These are phyloP conservation scores for Cystobasidium pallidum DNA, from an alignment of 1,284 basidiomycete genomes.

Conservation along the genomic window DNA sequence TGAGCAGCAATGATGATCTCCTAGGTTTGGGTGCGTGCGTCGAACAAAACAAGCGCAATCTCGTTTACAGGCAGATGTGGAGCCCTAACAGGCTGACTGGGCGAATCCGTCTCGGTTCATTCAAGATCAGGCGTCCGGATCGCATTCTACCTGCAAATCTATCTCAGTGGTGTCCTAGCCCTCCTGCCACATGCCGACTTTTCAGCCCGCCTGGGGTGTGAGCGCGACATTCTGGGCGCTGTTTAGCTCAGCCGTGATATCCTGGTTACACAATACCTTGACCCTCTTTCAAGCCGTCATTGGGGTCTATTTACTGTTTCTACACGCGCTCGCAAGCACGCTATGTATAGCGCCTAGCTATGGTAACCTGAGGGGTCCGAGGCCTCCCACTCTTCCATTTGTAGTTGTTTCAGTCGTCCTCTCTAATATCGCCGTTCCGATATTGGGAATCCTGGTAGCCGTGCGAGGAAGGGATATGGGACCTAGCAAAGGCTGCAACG, in stretches of 20 bases:
- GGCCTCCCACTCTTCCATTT: neutral
- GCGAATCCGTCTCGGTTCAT: too few species aligned
- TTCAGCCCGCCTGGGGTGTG: neutral
- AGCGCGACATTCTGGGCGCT: conserved; percentile 11
- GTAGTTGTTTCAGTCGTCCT: conserved; percentile 6
- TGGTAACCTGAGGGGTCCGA: neutral
- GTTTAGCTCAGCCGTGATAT: neutral
- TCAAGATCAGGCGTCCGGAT: conserved; percentile 4
- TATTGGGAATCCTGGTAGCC: neutral
- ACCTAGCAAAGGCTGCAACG: neutral
- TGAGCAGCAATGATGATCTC: conserved; percentile 1
- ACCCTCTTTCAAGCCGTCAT: neutral
- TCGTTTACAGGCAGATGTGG: too few species aligned
- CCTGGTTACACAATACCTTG: neutral
- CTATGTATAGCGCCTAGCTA: conserved; percentile 4
- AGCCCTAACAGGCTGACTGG: too few species aligned
- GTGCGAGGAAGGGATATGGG: neutral
- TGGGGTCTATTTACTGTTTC: neutral
- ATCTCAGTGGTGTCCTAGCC: neutral
- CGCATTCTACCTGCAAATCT: conserved; percentile 4
- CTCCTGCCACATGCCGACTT: conserved; percentile 7
- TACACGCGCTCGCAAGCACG: conserved; percentile 5
- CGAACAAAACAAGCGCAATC: too few species aligned
- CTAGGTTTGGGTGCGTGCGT: neutral
- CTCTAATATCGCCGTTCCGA: conserved; percentile 2